phyloP scores from a whole-genome alignment of 192 early-diverging fungal species.

The Rhizoclosmatium globosum region DNA sequence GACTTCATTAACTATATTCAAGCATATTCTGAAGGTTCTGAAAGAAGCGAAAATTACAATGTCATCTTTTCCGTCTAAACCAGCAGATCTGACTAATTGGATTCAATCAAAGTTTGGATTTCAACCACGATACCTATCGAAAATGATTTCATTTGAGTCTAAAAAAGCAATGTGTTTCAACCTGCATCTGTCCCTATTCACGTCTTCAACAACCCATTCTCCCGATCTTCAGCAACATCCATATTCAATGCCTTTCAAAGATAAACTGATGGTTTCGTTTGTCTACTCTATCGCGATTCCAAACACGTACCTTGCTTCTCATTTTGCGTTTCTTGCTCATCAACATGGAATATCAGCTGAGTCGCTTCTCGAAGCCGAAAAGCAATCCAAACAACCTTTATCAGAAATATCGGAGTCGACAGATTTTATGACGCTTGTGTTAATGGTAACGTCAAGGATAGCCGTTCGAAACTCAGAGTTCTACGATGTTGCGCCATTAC shows the following conservation, averaged over 20 bases:
- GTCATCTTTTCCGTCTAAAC: no score
- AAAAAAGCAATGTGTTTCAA: neutral
- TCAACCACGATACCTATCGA: neutral
- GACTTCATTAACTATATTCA: no score
- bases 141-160: neutral
- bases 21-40: no score
- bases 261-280: neutral
- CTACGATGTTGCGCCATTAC: neutral
- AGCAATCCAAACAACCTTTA: neutral
- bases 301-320: constrained; percentile 2
- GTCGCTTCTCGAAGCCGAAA: neutral
- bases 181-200: neutral
- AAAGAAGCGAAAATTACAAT: no score
- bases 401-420: neutral
- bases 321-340: neutral
- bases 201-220: neutral
- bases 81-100: neutral
- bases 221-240: neutral
- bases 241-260: neutral
- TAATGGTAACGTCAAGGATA: neutral
- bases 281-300: neutral
- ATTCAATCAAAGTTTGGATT: neutral
- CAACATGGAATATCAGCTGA: neutral
- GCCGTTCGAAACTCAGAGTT: neutral
- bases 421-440: neutral